These are phyloP conservation scores for Penicillium sp. DNA, from an alignment of 2,329 filamentous ascomycete species.

Conservation along the genomic window DNA sequence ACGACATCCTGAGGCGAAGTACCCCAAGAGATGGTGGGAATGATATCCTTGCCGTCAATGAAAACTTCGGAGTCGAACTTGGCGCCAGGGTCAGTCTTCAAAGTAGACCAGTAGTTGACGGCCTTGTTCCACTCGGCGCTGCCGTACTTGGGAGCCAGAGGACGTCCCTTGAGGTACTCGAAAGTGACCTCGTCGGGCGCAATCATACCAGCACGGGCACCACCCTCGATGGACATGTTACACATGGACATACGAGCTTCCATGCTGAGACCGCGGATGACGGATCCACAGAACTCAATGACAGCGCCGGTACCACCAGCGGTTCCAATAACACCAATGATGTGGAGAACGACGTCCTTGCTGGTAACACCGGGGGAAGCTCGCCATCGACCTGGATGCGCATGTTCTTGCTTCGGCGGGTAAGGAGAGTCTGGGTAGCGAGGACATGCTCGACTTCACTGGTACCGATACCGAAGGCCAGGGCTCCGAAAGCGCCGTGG, in stretches of 20 bases:
- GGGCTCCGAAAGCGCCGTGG: constrained; percentile 89
- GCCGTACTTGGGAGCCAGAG: constrained; percentile 77
- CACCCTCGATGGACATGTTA: constrained; percentile 98
- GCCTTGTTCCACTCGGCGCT: constrained; percentile 88
- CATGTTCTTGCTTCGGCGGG: constrained; percentile 97
- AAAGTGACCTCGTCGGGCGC: constrained; percentile 92
- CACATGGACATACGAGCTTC: constrained; percentile 99
- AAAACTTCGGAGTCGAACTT: constrained; percentile 85
- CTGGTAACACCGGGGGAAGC: constrained; percentile 87
- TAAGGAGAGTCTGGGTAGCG: constrained; percentile 91
- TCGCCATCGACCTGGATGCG: constrained; percentile 90
- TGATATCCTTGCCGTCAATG: constrained; percentile 87
- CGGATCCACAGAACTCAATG: constrained; percentile 95
- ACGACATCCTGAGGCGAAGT: constrained; percentile 94
- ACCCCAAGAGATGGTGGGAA: constrained; percentile 92
- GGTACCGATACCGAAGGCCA: constrained; percentile 96
- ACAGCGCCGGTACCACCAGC: constrained; percentile 91
- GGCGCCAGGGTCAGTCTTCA: constrained; percentile 80
- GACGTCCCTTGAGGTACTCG: constrained; percentile 87
- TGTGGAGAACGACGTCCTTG: constrained; percentile 90
- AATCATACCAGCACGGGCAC: constrained; percentile 93
- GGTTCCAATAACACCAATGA: constrained; percentile 89
- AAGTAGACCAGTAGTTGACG: constrained; percentile 75
- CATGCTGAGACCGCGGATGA: constrained; percentile 84
- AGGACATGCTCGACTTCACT: constrained; percentile 98